Percentiles rank a stretch among this genome's conserved stretches.
phyloP scores from a whole-genome alignment of 1,284 basidiomycete species.

The Fomitopsis pinicola region DNA sequence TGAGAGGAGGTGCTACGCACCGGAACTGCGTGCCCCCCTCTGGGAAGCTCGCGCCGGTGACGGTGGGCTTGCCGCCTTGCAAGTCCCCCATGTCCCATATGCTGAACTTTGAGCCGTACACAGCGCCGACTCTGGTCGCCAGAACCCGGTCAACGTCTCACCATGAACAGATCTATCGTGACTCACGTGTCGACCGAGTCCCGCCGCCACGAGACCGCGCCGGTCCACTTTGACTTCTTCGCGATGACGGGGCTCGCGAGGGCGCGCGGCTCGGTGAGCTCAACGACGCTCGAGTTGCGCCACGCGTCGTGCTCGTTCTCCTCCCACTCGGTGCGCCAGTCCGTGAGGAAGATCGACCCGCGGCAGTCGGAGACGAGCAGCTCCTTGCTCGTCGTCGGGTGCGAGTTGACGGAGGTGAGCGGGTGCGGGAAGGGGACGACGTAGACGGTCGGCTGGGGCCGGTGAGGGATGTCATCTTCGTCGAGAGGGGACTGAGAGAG shows the following conservation, averaged over 20 bases:
- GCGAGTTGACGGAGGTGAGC: slow-evolving; percentile 62
- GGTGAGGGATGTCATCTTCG: slow-evolving; percentile 19
- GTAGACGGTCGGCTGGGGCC: slow-evolving; percentile 69
- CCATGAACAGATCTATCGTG: neutral
- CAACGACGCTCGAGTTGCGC: slow-evolving; percentile 59
- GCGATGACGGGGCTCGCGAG: slow-evolving; percentile 50
- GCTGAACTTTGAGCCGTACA: slow-evolving; percentile 62
- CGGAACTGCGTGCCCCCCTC: slow-evolving; percentile 67
- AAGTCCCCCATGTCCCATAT: slow-evolving; percentile 72
- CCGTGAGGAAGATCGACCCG: slow-evolving; percentile 68
- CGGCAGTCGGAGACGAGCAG: slow-evolving; percentile 70
- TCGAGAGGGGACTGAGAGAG: slow-evolving; percentile 32
- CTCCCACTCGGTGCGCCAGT: slow-evolving; percentile 72
- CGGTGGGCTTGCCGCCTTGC: slow-evolving; percentile 65
- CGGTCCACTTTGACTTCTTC: slow-evolving; percentile 41
- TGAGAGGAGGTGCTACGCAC: slow-evolving; percentile 40
- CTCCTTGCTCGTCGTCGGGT: slow-evolving; percentile 68
- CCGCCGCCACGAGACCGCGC: slow-evolving; percentile 62
- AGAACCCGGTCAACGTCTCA: neutral
- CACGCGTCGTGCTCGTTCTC: slow-evolving; percentile 47
- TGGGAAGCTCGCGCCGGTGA: slow-evolving; percentile 54
- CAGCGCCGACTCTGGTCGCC: slow-evolving; percentile 54
- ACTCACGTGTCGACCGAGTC: slow-evolving; percentile 67
- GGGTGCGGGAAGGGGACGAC: slow-evolving; percentile 68
- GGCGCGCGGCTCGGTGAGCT: slow-evolving; percentile 66